Evolutionary conservation across 108 stramenopile species (phyloP).

Genomic region (Conticribra guillardii): DNA sequence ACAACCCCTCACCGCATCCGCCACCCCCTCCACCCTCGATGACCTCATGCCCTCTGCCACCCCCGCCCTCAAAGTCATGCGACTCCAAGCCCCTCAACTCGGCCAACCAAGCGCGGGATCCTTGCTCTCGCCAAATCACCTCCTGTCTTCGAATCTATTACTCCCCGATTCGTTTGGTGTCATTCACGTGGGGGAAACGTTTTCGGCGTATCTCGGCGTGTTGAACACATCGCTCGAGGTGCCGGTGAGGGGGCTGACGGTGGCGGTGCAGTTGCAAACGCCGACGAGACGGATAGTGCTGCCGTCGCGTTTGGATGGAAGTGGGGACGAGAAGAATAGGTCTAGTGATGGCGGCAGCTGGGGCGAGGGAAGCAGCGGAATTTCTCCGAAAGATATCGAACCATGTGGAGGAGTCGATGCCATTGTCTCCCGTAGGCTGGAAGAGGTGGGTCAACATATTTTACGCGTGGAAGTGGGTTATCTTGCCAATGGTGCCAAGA

Average conservation of each 20-base stretch:
- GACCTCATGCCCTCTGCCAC: slow-evolving; percentile 55
- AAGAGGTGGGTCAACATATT: slow-evolving; percentile 86
- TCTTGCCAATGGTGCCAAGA: slow-evolving; percentile 59
- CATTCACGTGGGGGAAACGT: slow-evolving; percentile 84
- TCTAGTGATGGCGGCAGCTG: too few species aligned
- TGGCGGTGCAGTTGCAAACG: slow-evolving; percentile 78
- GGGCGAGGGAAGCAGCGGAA: too few species aligned
- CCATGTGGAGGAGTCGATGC: slow-evolving; percentile 71
- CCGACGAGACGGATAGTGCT: slow-evolving; percentile 43
- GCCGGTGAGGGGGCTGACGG: slow-evolving; percentile 61
- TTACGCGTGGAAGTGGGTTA: slow-evolving; percentile 85
- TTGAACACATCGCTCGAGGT: slow-evolving; percentile 59
- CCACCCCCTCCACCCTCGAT: slow-evolving; percentile 16
- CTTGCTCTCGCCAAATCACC: slow-evolving; percentile 30
- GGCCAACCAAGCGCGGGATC: slow-evolving; percentile 37
- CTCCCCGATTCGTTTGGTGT: slow-evolving; percentile 86
- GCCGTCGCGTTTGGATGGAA: slow-evolving; percentile 61
- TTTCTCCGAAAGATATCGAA: slow-evolving; percentile 30
- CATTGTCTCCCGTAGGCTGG: slow-evolving; percentile 75
- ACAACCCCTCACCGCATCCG: slow-evolving; percentile 15
- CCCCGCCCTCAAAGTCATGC: slow-evolving; percentile 87
- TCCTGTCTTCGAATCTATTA: slow-evolving; percentile 57
- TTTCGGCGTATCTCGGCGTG: slow-evolving; percentile 83
- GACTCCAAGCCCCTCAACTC: slow-evolving; percentile 78
- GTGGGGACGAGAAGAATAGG: too few species aligned